phyloP scores from a whole-genome alignment of 2,329 filamentous ascomycete genomes.

The Metarhizium rileyi region DNA sequence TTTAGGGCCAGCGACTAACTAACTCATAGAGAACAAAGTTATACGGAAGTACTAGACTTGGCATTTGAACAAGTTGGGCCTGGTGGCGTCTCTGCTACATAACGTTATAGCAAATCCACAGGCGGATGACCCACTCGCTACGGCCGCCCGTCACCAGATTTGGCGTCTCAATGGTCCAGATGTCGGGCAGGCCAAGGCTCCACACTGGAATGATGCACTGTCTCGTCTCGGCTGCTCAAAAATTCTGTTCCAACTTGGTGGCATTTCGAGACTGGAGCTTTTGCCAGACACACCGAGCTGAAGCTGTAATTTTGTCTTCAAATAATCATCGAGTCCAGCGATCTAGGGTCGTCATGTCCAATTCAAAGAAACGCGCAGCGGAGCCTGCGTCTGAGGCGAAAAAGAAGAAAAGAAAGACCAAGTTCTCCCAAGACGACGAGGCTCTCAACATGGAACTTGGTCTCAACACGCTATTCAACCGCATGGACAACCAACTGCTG shows the following conservation, averaged over 20 bases:
- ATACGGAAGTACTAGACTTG: too few species aligned
- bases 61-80: too few species aligned
- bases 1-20: too few species aligned
- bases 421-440: slow-evolving; percentile 39
- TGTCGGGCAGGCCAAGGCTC: too few species aligned
- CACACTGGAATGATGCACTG: neutral
- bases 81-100: too few species aligned
- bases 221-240: neutral
- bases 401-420: slow-evolving; percentile 47
- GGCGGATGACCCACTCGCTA: too few species aligned
- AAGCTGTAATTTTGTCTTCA: neutral
- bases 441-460: slow-evolving; percentile 58
- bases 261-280: neutral
- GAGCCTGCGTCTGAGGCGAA: slow-evolving; percentile 32
- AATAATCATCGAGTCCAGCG: neutral
- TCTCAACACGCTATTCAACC: slow-evolving; percentile 69
- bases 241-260: neutral
- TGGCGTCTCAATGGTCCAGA: too few species aligned
- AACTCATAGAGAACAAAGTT: too few species aligned
- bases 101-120: too few species aligned
- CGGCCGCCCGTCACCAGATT: too few species aligned
- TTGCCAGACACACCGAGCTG: neutral
- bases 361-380: slow-evolving; percentile 46
- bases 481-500: slow-evolving; percentile 74
- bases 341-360: slow-evolving; percentile 22